These are phyloP conservation scores for Kodamaea sp. DNA, from an alignment of 1,139 yeast species.

Conservation along the genomic window DNA sequence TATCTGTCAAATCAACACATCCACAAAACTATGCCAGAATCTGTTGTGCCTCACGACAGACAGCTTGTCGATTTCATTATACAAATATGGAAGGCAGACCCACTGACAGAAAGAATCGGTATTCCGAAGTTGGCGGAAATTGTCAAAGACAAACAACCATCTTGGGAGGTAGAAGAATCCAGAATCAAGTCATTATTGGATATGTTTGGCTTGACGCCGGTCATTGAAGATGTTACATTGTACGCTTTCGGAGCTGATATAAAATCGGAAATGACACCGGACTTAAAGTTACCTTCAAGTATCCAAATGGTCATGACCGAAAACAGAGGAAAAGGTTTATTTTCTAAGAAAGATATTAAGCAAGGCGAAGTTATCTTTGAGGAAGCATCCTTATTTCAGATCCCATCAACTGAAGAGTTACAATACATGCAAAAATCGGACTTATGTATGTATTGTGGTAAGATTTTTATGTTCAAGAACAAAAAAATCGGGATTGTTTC, in stretches of 20 bases:
- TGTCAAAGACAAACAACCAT: slow-evolving; percentile 49
- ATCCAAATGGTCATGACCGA: slow-evolving; percentile 43
- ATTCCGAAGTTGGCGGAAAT: slow-evolving; percentile 50
- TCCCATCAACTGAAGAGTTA: slow-evolving; percentile 70
- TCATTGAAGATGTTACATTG: slow-evolving; percentile 29
- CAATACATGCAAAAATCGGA: slow-evolving; percentile 61
- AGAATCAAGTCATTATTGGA: slow-evolving; percentile 53
- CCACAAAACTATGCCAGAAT: neutral
- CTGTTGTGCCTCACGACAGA: slow-evolving; percentile 56
- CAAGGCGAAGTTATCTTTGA: slow-evolving; percentile 57
- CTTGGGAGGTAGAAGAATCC: slow-evolving; percentile 63
- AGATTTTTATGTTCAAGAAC: slow-evolving; percentile 36
- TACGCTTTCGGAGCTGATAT: slow-evolving; percentile 53
- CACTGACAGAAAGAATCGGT: slow-evolving; percentile 58
- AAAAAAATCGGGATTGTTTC: slow-evolving; percentile 36
- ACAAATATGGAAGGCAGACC: slow-evolving; percentile 65
- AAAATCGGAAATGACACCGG: slow-evolving; percentile 50
- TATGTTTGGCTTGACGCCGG: slow-evolving; percentile 48
- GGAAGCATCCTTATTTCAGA: slow-evolving; percentile 58
- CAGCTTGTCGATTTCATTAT: slow-evolving; percentile 62
- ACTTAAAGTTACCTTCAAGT: slow-evolving; percentile 44
- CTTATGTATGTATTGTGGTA: slow-evolving; percentile 81
- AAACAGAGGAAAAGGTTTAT: slow-evolving; percentile 49
- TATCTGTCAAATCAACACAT: neutral
- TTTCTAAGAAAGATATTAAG: slow-evolving; percentile 40